Conservation (phyloP, 768 basidiomycete genomes). For the Wakefieldia striispora region DNA sequence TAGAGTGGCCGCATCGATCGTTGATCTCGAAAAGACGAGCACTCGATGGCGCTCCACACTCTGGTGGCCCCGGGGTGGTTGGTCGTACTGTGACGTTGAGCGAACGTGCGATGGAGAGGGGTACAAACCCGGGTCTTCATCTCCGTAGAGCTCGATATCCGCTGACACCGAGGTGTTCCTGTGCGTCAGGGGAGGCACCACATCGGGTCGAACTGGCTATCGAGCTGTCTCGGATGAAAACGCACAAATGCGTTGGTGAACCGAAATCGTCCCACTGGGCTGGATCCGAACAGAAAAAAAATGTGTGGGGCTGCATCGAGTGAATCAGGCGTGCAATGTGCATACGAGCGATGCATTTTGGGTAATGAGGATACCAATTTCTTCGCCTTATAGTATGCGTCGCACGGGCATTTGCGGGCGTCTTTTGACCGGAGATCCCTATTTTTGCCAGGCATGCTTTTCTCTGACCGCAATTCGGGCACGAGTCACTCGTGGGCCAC, state of each 20-base stretch:
- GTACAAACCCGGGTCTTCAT: conserved; percentile 23
- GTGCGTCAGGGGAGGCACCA: conserved; percentile 8
- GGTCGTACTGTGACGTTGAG: conserved; percentile 12
- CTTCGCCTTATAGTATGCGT: conserved; percentile 6
- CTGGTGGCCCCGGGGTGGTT: conserved; percentile 6
- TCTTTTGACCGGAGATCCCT: conserved; percentile 8
- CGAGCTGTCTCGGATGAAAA: conserved; percentile 13
- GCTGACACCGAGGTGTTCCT: conserved; percentile 30
- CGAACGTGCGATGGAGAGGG: conserved; percentile 26
- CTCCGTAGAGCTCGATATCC: conserved; percentile 26
- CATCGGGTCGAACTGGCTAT: conserved; percentile 25
- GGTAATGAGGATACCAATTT: conserved; percentile 18
- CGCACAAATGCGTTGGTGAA: conserved; percentile 3
- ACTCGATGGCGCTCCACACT: conserved; percentile 9
- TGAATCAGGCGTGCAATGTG: conserved; percentile 11
- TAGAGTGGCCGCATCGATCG: conserved; percentile 13
- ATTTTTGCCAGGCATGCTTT: conserved; percentile 2
- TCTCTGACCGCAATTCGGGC: neutral
- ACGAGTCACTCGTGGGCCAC: neutral
- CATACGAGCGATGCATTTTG: conserved; percentile 4
- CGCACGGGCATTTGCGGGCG: conserved; percentile 12
- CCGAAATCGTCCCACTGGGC: conserved; percentile 12
- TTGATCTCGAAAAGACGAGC: conserved; percentile 14
- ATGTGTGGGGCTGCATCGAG: conserved; percentile 5
- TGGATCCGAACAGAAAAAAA: conserved; percentile 10